Percentiles rank a stretch among this genome's conserved stretches.
Conservation (phyloP, 1,284 basidiomycete genomes). For the Stereum hirsutum region DNA sequence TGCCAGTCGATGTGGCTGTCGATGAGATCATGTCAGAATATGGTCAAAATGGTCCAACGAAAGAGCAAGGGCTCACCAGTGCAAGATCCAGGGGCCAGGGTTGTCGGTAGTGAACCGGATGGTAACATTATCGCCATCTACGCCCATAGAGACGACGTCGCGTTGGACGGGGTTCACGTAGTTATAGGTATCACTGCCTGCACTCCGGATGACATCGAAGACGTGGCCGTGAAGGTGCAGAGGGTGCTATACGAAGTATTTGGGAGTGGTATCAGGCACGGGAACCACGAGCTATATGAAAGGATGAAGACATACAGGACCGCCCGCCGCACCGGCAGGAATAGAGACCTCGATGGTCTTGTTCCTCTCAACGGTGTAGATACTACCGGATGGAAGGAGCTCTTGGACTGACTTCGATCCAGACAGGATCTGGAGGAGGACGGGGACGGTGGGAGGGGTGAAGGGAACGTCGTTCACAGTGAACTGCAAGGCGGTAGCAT, state of each 20-base stretch:
- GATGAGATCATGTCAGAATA: neutral
- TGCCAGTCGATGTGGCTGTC: slow-evolving; percentile 13
- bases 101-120: slow-evolving; percentile 30
- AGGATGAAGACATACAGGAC: slow-evolving; percentile 13
- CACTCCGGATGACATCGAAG: slow-evolving; percentile 19
- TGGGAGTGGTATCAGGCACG: neutral
- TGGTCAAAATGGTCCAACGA: neutral
- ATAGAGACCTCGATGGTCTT: slow-evolving; percentile 27
- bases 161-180: slow-evolving; percentile 26
- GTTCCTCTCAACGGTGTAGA: slow-evolving; percentile 21
- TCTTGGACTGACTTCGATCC: slow-evolving; percentile 20
- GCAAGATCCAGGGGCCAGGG: slow-evolving; percentile 38
- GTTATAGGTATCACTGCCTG: slow-evolving; percentile 23
- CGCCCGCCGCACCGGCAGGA: slow-evolving; percentile 18
- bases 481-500: slow-evolving; percentile 9
- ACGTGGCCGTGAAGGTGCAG: slow-evolving; percentile 30
- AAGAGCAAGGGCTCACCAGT: slow-evolving; percentile 18
- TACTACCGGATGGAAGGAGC: slow-evolving; percentile 22
- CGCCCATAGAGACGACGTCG: slow-evolving; percentile 17
- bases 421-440: slow-evolving; percentile 28
- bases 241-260: slow-evolving; percentile 20
- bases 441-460: slow-evolving; percentile 20
- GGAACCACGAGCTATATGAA: neutral
- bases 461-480: slow-evolving; percentile 20
- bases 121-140: slow-evolving; percentile 14